phyloP scores from a whole-genome alignment of 805 yeast species.

The Candida succiphila region DNA sequence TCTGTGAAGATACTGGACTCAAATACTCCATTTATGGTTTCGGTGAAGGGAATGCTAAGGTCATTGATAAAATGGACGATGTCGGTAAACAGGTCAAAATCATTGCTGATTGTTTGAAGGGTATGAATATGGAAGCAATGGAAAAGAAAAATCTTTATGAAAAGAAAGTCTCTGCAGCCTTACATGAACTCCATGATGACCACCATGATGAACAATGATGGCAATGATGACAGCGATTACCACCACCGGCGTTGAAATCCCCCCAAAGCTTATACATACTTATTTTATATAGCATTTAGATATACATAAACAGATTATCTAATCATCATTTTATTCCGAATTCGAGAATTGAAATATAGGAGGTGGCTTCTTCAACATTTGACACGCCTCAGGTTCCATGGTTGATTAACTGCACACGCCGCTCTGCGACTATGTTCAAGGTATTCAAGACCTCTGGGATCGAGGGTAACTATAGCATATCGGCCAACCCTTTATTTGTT shows the following conservation, averaged over 20 bases:
- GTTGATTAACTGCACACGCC: too few relatives aligned
- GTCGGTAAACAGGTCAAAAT: conserved; percentile 73
- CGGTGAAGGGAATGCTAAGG: conserved; percentile 64
- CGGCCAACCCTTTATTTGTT: conserved; percentile 57
- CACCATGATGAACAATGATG: too few relatives aligned
- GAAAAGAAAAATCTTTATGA: conserved; percentile 20
- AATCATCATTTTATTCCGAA: too few relatives aligned
- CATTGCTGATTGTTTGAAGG: conserved; percentile 60
- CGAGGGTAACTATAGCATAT: conserved; percentile 55
- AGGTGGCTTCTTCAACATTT: too few relatives aligned
- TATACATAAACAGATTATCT: neutral
- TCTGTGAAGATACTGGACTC: conserved; percentile 69
- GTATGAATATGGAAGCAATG: conserved; percentile 44
- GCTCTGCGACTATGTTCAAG: conserved; percentile 38
- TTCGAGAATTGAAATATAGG: too few relatives aligned
- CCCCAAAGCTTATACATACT: too few relatives aligned
- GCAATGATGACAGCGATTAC: too few relatives aligned
- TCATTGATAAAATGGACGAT: conserved; percentile 59
- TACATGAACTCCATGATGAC: too few relatives aligned
- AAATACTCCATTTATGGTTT: conserved; percentile 81
- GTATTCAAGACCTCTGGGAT: conserved; percentile 50
- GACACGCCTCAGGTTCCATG: too few relatives aligned
- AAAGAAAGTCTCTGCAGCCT: conserved; percentile 13
- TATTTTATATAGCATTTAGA: too few relatives aligned
- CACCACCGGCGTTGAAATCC: too few relatives aligned